Conservation (phyloP, 805 yeast genomes). For the Candida multigemmis region DNA sequence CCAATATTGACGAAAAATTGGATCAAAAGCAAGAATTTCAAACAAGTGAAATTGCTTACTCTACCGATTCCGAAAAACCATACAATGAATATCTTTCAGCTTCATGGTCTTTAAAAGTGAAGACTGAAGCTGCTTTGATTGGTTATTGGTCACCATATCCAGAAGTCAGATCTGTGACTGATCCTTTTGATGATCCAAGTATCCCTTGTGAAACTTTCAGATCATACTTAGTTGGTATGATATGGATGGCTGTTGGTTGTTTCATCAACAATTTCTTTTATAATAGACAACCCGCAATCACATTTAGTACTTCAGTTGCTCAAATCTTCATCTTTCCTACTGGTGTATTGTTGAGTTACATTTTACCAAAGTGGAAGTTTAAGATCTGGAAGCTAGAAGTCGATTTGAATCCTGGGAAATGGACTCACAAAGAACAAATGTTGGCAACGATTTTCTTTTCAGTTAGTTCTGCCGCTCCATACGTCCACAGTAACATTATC, state of each 20-base stretch:
- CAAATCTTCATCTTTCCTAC: conserved; percentile 38
- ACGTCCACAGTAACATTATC: conserved; percentile 20
- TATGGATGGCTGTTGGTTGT: conserved; percentile 44
- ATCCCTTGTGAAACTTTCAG: conserved; percentile 28
- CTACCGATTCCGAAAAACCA: too few species aligned
- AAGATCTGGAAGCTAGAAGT: conserved; percentile 16
- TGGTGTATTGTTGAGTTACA: conserved; percentile 23
- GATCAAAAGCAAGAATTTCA: conserved; percentile 2
- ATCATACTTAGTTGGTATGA: conserved; percentile 42
- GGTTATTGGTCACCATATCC: conserved; percentile 22
- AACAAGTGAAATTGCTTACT: too few species aligned
- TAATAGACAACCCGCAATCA: conserved; percentile 42
- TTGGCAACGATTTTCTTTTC: conserved; percentile 41
- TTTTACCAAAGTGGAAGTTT: conserved; percentile 27
- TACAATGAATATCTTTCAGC: too few species aligned
- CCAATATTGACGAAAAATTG: conserved; percentile 1
- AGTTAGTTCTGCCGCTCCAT: conserved; percentile 11
- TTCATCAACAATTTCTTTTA: conserved; percentile 48
- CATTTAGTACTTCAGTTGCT: conserved; percentile 29
- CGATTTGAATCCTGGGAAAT: conserved; percentile 24
- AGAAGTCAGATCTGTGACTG: conserved; percentile 21
- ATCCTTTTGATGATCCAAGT: conserved; percentile 26
- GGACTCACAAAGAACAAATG: conserved; percentile 60
- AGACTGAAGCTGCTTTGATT: conserved; percentile 33
- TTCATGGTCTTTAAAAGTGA: conserved; percentile 17